Conservation (phyloP, 441 rosid genomes). For the Erodium trifolium region DNA sequence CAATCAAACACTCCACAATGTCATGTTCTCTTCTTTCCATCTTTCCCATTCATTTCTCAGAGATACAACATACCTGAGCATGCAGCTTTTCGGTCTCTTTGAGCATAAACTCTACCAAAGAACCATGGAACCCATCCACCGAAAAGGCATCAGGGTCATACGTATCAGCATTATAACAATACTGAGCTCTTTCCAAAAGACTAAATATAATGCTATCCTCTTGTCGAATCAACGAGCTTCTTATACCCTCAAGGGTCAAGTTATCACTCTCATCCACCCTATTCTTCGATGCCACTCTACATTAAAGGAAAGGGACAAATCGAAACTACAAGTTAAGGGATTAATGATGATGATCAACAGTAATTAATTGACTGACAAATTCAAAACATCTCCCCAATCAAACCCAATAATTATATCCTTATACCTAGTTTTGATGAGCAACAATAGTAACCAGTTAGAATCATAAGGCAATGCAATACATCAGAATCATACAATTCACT, state of each 20-base stretch:
- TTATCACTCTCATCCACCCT: conserved; percentile 75
- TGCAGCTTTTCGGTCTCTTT: conserved; percentile 84
- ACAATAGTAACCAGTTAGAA: too few species aligned
- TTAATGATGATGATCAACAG: background rate
- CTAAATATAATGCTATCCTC: conserved; percentile 88
- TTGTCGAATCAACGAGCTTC: conserved; percentile 68
- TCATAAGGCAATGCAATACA: too few species aligned
- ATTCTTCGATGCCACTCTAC: conserved; percentile 37
- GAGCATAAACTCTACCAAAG: conserved; percentile 75
- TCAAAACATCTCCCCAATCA: too few species aligned
- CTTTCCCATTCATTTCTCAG: background rate
- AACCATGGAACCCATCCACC: conserved; percentile 74
- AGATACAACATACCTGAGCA: conserved; percentile 41
- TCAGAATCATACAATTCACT: too few species aligned
- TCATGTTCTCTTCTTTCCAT: background rate
- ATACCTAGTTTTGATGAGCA: too few species aligned
- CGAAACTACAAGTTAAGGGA: background rate
- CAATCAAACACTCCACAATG: conserved; percentile 16
- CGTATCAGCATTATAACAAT: conserved; percentile 66
- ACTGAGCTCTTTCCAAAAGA: conserved; percentile 76
- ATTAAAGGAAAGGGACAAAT: conserved; percentile 16
- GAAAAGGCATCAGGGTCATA: conserved; percentile 64
- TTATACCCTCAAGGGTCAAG: conserved; percentile 62
- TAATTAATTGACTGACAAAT: too few species aligned
- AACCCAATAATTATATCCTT: too few species aligned